A percentile compares a stretch with the other conserved stretches of the same genome.
These are phyloP conservation scores for Phytopythium montanum DNA, from an alignment of 352 stramenopile genomes.

Conservation along the genomic window DNA sequence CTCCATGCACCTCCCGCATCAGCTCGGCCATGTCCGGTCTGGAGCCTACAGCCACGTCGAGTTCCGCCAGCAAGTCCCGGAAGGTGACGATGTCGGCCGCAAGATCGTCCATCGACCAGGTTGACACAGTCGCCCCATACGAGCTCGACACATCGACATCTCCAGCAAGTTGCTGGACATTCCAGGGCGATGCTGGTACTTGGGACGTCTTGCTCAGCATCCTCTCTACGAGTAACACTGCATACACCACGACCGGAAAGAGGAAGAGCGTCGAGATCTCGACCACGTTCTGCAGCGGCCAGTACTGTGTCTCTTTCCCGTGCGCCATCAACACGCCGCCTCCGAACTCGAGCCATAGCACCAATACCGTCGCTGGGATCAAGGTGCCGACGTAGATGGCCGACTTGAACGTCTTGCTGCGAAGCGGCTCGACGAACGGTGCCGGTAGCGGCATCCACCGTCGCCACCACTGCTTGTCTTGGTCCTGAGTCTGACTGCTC, in stretches of 20 bases:
- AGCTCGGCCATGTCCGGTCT: conserved; percentile 30
- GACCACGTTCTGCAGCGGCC: conserved; percentile 45
- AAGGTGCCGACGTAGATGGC: conserved; percentile 28
- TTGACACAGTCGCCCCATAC: background rate
- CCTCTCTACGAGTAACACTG: conserved; percentile 17
- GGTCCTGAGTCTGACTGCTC: background rate
- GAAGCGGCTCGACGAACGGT: conserved; percentile 34
- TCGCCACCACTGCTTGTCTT: background rate
- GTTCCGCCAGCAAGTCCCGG: conserved; percentile 24
- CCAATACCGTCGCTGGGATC: conserved; percentile 13
- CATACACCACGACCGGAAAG: conserved; percentile 22
- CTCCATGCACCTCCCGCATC: conserved; percentile 21
- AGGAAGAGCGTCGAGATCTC: conserved; percentile 35
- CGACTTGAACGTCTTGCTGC: conserved; percentile 19
- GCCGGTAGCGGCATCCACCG: conserved; percentile 9
- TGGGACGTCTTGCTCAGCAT: background rate
- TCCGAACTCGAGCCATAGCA: conserved; percentile 34
- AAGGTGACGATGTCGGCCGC: conserved; percentile 18
- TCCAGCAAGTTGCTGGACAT: background rate
- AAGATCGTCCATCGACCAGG: conserved; percentile 6
- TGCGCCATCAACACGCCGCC: conserved; percentile 27
- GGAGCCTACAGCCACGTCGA: conserved; percentile 19
- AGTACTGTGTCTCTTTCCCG: conserved; percentile 33
- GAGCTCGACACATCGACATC: background rate
- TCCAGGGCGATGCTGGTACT: background rate